A percentile compares a stretch with the other conserved stretches of the same genome.
phyloP scores from a whole-genome alignment of 768 basidiomycete species.

The Boletus vermiculosoides region DNA sequence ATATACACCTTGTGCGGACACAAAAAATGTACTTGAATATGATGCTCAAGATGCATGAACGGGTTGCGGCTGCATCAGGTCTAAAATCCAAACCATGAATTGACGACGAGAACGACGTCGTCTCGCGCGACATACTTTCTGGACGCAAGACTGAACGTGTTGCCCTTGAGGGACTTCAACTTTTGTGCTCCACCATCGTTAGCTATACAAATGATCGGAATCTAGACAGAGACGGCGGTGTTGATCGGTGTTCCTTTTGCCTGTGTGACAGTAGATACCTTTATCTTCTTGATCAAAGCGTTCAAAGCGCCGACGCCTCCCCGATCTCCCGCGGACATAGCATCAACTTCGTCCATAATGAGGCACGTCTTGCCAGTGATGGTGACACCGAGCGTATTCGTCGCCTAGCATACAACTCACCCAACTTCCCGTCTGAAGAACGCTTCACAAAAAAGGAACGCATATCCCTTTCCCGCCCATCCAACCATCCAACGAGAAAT shows the following conservation, averaged over 20 bases:
- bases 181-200: conserved; percentile 89
- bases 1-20: no score
- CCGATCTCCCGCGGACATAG: conserved; percentile 97
- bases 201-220: conserved; percentile 97
- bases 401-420: conserved; percentile 36
- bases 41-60: conserved; percentile 87
- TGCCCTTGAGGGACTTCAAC: conserved; percentile 77
- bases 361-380: conserved; percentile 82
- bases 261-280: conserved; percentile 44
- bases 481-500: conserved; percentile 86
- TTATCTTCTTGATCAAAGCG: conserved; percentile 88
- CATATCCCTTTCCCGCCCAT: conserved; percentile 58
- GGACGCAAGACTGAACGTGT: conserved; percentile 77
- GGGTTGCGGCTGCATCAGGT: conserved; percentile 71
- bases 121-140: conserved; percentile 51
- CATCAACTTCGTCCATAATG: conserved; percentile 99
- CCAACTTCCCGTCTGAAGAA: not conserved
- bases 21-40: conserved; percentile 68
- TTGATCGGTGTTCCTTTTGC: not conserved
- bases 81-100: conserved; percentile 38
- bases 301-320: conserved; percentile 95
- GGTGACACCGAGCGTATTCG: conserved; percentile 66
- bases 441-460: conserved; percentile 23
- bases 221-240: conserved; percentile 41
- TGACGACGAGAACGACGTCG: not conserved